Evolutionary conservation across 306 rosid genomes (phyloP).

Genomic region (Vigna mungo): DNA sequence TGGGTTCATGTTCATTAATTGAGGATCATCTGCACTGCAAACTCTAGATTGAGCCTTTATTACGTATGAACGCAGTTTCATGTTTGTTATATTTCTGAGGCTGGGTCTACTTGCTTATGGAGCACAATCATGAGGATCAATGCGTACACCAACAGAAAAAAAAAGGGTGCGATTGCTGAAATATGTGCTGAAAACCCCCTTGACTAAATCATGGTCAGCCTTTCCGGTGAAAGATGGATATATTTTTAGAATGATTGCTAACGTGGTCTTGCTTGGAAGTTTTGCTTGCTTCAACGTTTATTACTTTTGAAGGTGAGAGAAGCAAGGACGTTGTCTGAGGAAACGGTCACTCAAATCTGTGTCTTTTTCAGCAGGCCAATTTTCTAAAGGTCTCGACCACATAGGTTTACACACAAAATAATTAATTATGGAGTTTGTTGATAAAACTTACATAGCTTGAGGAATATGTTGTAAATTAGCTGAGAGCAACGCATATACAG

Average conservation of each 20-base stretch:
- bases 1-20: constrained; percentile 4
- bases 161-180: background rate
- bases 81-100: background rate
- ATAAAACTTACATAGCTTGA: background rate
- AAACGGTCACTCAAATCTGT: background rate
- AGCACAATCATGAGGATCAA: constrained; percentile 34
- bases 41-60: background rate
- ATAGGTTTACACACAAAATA: background rate
- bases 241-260: constrained; percentile 14
- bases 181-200: constrained; percentile 7
- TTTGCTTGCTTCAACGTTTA: constrained; percentile 1
- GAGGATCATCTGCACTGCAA: too few species aligned
- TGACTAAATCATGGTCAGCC: background rate
- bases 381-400: background rate
- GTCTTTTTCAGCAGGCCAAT: constrained; percentile 15
- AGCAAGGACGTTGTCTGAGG: background rate
- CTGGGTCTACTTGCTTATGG: constrained; percentile 17
- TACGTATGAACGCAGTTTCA: background rate
- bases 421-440: background rate
- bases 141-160: background rate
- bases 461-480: constrained; percentile 5
- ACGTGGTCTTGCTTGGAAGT: constrained; percentile 28
- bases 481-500: background rate
- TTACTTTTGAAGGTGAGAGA: constrained; percentile 24
- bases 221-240: constrained; percentile 10